Evolutionary conservation across 2,329 filamentous ascomycete genomes (phyloP).

Genomic region (Metarhizium anisopliae): DNA sequence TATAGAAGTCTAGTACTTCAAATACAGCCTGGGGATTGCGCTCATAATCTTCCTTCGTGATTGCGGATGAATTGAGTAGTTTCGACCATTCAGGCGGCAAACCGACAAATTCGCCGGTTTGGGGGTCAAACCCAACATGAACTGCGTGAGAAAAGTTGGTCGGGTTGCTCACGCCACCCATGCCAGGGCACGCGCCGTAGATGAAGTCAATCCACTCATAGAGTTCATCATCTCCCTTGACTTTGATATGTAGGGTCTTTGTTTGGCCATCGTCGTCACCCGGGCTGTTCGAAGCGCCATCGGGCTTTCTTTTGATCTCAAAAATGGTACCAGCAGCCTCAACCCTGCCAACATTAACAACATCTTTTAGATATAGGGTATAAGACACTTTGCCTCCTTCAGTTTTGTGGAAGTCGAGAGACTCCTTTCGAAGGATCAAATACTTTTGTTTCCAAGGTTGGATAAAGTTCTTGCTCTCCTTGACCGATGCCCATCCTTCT

Average conservation of each 20-base stretch:
- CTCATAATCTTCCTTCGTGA: constrained; percentile 97
- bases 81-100: constrained; percentile 96
- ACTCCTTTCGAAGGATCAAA: constrained; percentile 83
- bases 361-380: constrained; percentile 75
- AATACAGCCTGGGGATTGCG: constrained; percentile 85
- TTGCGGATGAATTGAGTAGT: constrained; percentile 87
- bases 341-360: constrained; percentile 82
- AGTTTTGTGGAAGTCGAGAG: constrained; percentile 89
- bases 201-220: constrained; percentile 99
- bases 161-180: constrained; percentile 96
- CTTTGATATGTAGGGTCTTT: constrained; percentile 81
- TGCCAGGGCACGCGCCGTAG: constrained; percentile 90
- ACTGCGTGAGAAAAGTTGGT: constrained; percentile 97
- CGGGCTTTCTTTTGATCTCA: constrained; percentile 74
- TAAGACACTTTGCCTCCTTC: constrained; percentile 83
- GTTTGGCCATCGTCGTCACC: constrained; percentile 72
- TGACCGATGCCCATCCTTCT: constrained; percentile 75
- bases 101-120: constrained; percentile 90
- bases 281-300: constrained; percentile 60
- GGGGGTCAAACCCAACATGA: constrained; percentile 93
- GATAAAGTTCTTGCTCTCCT: constrained; percentile 84
- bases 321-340: constrained; percentile 89
- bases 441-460: constrained; percentile 85
- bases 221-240: constrained; percentile 91
- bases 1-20: constrained; percentile 78